phyloP scores from a whole-genome alignment of 139 green algal genomes.

The Pleodorina starrii region DNA sequence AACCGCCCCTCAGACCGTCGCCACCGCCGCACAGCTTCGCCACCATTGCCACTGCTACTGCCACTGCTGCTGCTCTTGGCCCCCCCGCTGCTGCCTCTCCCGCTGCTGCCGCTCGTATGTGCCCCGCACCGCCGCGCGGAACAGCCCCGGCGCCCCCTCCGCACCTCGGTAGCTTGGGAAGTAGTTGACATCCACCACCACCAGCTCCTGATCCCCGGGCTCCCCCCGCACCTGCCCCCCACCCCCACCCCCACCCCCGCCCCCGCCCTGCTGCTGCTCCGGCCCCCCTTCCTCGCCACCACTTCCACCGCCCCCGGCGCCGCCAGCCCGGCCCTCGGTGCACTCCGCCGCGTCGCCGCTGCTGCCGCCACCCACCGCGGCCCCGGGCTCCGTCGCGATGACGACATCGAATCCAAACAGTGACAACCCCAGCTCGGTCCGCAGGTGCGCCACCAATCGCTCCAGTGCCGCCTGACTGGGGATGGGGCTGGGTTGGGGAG shows the following conservation, averaged over 20 bases:
- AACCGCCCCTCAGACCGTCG: too few species aligned
- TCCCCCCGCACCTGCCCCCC: too few species aligned
- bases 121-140: constrained; percentile 35
- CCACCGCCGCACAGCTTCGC: too few species aligned
- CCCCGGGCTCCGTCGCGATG: constrained; percentile 16
- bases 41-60: too few species aligned
- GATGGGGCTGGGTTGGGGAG: too few species aligned
- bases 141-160: constrained; percentile 49
- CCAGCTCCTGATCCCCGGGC: constrained; percentile 30
- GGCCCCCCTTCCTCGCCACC: background rate
- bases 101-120: background rate
- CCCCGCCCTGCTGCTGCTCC: background rate
- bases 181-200: constrained; percentile 85
- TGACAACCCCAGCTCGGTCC: constrained; percentile 66
- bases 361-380: background rate
- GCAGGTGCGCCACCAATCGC: constrained; percentile 58
- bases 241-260: too few species aligned
- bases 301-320: background rate
- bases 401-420: constrained; percentile 86
- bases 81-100: background rate
- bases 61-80: too few species aligned
- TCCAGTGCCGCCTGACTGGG: constrained; percentile 56
- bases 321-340: background rate
- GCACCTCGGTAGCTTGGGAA: constrained; percentile 78
- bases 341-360: background rate